A percentile compares a stretch with the other conserved stretches of the same genome.
Conservation (phyloP, 805 yeast genomes). For the Lipomyces japonicus region DNA sequence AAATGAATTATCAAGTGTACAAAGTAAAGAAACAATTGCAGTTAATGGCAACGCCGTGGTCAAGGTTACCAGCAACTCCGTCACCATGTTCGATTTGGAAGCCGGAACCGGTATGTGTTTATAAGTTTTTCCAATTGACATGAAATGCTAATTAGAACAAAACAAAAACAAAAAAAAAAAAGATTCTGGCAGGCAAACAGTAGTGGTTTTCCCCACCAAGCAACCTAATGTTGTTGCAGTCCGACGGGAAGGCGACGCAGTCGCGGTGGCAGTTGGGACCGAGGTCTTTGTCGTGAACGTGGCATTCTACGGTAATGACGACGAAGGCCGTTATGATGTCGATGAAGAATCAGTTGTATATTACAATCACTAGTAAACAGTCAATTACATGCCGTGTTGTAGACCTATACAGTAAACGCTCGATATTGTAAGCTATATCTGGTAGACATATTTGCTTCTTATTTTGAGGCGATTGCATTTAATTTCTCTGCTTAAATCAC, state of each 20-base stretch:
- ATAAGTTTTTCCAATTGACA: no score
- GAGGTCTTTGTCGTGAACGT: neutral
- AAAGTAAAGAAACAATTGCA: no score
- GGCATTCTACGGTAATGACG: neutral
- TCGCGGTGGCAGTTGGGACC: slow-evolving; percentile 4
- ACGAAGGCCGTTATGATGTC: neutral
- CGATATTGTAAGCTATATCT: no score
- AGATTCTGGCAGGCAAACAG: slow-evolving; percentile 1
- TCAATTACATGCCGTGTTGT: no score
- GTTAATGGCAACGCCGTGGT: neutral
- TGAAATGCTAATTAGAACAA: no score
- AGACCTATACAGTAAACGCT: no score
- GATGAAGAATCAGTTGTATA: slow-evolving; percentile 4
- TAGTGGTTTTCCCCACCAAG: neutral
- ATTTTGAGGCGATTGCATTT: no score
- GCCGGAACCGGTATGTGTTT: neutral
- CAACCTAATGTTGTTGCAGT: slow-evolving; percentile 3
- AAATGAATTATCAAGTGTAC: no score
- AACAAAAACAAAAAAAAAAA: no score
- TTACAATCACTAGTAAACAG: no score
- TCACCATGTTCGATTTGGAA: neutral
- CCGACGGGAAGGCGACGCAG: slow-evolving; percentile 1
- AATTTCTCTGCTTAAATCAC: no score
- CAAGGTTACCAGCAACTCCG: slow-evolving; percentile 1
- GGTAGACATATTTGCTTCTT: no score